These are phyloP conservation scores for Cystofilobasidium capitatum DNA, from an alignment of 768 basidiomycete genomes.

Conservation along the genomic window DNA sequence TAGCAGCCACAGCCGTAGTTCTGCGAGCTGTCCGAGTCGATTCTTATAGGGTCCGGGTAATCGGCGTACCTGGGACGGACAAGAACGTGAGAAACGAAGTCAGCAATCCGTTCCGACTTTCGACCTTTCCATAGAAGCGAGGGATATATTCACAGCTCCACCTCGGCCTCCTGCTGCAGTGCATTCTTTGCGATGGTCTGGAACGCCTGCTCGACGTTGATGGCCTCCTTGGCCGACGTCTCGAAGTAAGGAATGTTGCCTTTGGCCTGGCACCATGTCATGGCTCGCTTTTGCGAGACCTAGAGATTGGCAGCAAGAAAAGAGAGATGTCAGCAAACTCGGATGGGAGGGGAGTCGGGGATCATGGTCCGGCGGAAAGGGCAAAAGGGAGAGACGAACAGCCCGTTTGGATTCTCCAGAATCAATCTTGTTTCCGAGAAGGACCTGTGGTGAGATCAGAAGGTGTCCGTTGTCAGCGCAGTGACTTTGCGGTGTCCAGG, in stretches of 20 bases:
- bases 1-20: conserved; percentile 78
- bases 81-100: conserved; percentile 3
- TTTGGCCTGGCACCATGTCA: conserved; percentile 98
- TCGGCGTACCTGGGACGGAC: conserved; percentile 68
- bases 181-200: conserved; percentile 99
- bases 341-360: conserved; percentile 8
- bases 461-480: neutral
- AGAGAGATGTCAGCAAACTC: neutral
- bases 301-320: conserved; percentile 36
- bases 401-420: conserved; percentile 97
- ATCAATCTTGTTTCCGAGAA: conserved; percentile 99
- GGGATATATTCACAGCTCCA: conserved; percentile 57
- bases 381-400: conserved; percentile 45
- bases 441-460: conserved; percentile 42
- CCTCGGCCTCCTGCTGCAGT: conserved; percentile 90
- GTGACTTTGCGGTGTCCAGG: neutral
- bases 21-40: conserved; percentile 85
- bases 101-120: neutral
- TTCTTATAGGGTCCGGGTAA: conserved; percentile 96
- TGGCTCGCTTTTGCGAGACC: conserved; percentile 55
- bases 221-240: conserved; percentile 98
- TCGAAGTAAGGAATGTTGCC: conserved; percentile 99
- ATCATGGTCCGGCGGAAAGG: neutral
- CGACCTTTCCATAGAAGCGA: neutral
- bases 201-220: conserved; percentile 99